These are phyloP conservation scores for Penicillium expansum DNA, from an alignment of 2,329 filamentous ascomycete genomes.

Conservation along the genomic window DNA sequence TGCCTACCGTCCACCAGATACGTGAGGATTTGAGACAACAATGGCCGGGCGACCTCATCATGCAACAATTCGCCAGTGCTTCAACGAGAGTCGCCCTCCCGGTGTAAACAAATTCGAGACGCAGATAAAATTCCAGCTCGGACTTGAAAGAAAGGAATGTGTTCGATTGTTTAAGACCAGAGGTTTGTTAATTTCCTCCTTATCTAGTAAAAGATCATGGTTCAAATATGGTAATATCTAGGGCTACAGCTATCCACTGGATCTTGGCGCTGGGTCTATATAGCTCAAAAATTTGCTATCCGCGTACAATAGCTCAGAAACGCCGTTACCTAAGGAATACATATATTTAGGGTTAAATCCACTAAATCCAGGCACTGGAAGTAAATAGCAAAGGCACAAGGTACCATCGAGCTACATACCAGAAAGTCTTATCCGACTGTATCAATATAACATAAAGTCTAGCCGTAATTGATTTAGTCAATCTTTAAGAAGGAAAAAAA, in stretches of 20 bases:
- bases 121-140: background rate
- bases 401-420: background rate
- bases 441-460: background rate
- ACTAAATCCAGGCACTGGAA: background rate
- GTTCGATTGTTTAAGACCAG: background rate
- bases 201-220: background rate
- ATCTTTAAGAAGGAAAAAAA: background rate
- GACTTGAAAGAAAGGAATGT: background rate
- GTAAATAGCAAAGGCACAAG: background rate
- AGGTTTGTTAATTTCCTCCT: background rate
- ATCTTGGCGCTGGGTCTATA: background rate
- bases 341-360: background rate
- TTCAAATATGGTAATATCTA: background rate
- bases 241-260: background rate
- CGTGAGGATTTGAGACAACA: too few relatives aligned
- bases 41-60: too few relatives aligned
- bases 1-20: too few relatives aligned
- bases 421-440: background rate
- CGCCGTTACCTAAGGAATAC: background rate
- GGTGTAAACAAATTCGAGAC: background rate
- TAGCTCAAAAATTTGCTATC: background rate
- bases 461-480: background rate
- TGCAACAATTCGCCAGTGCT: too few relatives aligned
- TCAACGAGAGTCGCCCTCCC: background rate
- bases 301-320: background rate